phyloP scores from a whole-genome alignment of 139 green algal species.

The Chlorella sp. region DNA sequence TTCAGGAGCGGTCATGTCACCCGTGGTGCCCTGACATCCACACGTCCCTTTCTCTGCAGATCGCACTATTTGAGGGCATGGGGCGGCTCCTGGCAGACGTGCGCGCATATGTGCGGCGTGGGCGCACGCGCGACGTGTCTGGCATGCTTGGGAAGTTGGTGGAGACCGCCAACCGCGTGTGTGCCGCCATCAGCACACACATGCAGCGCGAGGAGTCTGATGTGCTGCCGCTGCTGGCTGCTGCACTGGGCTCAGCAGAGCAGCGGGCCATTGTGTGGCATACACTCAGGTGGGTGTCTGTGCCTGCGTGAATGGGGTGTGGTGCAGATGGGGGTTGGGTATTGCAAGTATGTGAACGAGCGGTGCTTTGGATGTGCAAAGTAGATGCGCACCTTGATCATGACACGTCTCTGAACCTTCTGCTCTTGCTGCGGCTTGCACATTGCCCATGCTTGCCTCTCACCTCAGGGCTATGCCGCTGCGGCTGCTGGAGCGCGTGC shows the following conservation, averaged over 20 bases:
- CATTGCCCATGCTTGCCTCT: too few species aligned
- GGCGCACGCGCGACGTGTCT: conserved; percentile 51
- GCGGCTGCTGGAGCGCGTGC: conserved; percentile 85
- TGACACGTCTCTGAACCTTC: too few species aligned
- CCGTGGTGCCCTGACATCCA: conserved; percentile 65
- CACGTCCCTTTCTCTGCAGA: too few species aligned
- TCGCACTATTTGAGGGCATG: conserved; percentile 67
- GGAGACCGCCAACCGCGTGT: conserved; percentile 48
- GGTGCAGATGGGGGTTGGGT: too few species aligned
- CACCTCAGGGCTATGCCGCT: conserved; percentile 92
- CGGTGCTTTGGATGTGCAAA: too few species aligned
- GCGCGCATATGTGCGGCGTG: conserved; percentile 52
- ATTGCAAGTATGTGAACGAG: too few species aligned
- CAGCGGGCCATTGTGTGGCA: conserved; percentile 87
- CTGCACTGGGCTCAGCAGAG: conserved; percentile 52
- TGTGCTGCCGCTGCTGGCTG: conserved; percentile 75
- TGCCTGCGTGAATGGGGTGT: too few species aligned
- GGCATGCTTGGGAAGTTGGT: conserved; percentile 58
- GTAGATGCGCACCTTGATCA: too few species aligned
- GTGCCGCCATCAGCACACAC: background rate
- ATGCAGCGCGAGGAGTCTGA: conserved; percentile 62
- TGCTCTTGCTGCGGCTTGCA: too few species aligned
- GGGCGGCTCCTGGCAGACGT: conserved; percentile 72
- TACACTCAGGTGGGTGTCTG: too few species aligned
- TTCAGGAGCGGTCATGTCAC: background rate